Base-by-base conservation (phyloP, 1,139 yeast genomes). In the Candida labiduridarum region DNA sequence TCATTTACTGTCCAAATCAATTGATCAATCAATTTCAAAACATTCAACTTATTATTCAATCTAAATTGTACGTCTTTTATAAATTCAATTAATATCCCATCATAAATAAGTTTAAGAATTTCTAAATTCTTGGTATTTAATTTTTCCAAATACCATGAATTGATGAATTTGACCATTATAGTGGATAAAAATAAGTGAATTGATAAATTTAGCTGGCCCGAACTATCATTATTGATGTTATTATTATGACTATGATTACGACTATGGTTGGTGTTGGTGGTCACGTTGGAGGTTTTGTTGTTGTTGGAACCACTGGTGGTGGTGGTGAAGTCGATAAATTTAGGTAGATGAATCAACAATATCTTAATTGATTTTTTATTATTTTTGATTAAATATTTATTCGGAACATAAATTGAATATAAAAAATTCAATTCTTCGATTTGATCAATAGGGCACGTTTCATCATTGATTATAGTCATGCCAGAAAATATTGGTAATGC, bases 91-190 rank as follows among this genome's bases (percentile, higher is more conserved):
- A 76, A 53, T 6, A 67, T 52, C 36, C 55, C 57, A 22, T 38
- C 41, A 55, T 75, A 74, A n/a, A 74, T 64, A 16, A 51, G 50
- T 41, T 56, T 63, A 16, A 74, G 51, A 55, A 76, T 74, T 39
- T 69, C 75, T 47, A 63, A 51, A 53, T 73, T 72, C 44, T 71
- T 72, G 1, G 80, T 74, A 50, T 74, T 73, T 18, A 76, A 60
- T 53, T 72, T 74, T 33, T 51, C 54, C 41, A 68, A 58, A 55
- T 74, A 76, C 81, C 81, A 76, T 44, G 75, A 64, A 49, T 65
- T 63, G 19, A 76, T 68, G 51, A 64, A 76, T 38, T 67, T 64
- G 9, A 66, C 60, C 53, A 73, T 63, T 5, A 75, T 69, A 1
- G 69, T 59, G 18, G 72, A 65, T 16, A 75, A 55, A 48, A 76